Evolutionary conservation across 257 asterid species (phyloP).

Genomic region (Fraxinus quadrangulata): DNA sequence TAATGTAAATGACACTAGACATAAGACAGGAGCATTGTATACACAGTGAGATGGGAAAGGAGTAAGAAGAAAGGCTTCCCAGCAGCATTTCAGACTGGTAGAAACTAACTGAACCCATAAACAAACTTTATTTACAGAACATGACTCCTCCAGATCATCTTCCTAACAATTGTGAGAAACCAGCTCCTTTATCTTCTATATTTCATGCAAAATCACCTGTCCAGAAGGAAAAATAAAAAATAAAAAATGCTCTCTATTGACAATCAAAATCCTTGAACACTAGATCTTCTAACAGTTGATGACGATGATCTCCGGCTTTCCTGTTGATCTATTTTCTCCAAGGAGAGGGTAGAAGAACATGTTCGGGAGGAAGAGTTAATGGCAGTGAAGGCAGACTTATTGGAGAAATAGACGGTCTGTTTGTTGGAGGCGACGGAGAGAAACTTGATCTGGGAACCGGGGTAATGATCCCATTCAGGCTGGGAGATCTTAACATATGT

Average conservation of each 20-base stretch:
- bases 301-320: slow-evolving; percentile 65
- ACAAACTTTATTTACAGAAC: background rate
- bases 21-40: background rate
- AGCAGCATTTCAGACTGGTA: background rate
- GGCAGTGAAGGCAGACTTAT: slow-evolving; percentile 44
- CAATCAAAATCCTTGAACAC: slow-evolving; percentile 71
- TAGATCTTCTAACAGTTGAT: slow-evolving; percentile 55
- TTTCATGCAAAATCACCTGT: slow-evolving; percentile 41
- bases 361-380: slow-evolving; percentile 53
- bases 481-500: slow-evolving; percentile 73
- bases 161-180: background rate
- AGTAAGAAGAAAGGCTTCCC: background rate
- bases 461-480: slow-evolving; percentile 69
- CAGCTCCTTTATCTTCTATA: slow-evolving; percentile 39
- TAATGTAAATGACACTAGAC: background rate
- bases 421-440: slow-evolving; percentile 59
- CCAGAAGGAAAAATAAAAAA: background rate
- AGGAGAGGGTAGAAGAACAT: slow-evolving; percentile 48
- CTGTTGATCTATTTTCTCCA: slow-evolving; percentile 60
- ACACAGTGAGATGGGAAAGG: background rate
- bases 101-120: background rate
- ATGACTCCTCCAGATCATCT: background rate
- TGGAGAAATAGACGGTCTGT: slow-evolving; percentile 46
- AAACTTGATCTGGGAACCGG: slow-evolving; percentile 49
- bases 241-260: slow-evolving; percentile 50